Evolutionary conservation across 2,329 filamentous ascomycete species (phyloP).

Genomic region (Apiospora phragmitis): DNA sequence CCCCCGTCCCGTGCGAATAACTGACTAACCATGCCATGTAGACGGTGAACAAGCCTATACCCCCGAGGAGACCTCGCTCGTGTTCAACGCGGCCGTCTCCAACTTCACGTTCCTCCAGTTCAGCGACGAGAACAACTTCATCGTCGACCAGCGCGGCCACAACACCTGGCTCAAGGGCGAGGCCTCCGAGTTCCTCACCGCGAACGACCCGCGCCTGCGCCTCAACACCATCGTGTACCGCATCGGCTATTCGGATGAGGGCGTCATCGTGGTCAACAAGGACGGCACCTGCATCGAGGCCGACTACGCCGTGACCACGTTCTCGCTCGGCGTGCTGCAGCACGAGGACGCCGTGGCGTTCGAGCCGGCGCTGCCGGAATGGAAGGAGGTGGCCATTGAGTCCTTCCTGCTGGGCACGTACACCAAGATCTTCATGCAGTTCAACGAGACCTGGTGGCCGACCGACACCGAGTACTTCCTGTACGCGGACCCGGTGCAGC

Average conservation of each 20-base stretch:
- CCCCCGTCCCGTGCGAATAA: constrained; percentile 15
- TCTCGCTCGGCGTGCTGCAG: constrained; percentile 69
- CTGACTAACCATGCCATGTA: neutral
- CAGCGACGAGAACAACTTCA: constrained; percentile 61
- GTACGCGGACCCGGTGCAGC: constrained; percentile 43
- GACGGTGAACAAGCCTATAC: constrained; percentile 36
- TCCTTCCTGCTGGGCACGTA: constrained; percentile 71
- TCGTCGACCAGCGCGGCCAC: constrained; percentile 62
- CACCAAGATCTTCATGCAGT: constrained; percentile 73
- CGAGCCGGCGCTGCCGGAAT: constrained; percentile 57
- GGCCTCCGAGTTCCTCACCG: constrained; percentile 56
- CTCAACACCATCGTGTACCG: constrained; percentile 59
- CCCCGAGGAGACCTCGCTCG: constrained; percentile 56
- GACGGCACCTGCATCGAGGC: constrained; percentile 38
- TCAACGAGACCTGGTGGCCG: constrained; percentile 67
- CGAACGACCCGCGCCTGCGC: constrained; percentile 56
- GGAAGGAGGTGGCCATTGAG: constrained; percentile 65
- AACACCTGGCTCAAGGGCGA: constrained; percentile 57
- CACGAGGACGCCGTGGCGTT: constrained; percentile 57
- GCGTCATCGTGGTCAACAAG: constrained; percentile 53
- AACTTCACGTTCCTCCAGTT: constrained; percentile 66
- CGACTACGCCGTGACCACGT: constrained; percentile 58
- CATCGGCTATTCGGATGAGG: constrained; percentile 51
- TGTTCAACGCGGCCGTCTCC: constrained; percentile 56
- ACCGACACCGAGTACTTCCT: constrained; percentile 44